These are phyloP conservation scores for Sesbania bispinosa DNA, from an alignment of 306 rosid species.

Conservation along the genomic window DNA sequence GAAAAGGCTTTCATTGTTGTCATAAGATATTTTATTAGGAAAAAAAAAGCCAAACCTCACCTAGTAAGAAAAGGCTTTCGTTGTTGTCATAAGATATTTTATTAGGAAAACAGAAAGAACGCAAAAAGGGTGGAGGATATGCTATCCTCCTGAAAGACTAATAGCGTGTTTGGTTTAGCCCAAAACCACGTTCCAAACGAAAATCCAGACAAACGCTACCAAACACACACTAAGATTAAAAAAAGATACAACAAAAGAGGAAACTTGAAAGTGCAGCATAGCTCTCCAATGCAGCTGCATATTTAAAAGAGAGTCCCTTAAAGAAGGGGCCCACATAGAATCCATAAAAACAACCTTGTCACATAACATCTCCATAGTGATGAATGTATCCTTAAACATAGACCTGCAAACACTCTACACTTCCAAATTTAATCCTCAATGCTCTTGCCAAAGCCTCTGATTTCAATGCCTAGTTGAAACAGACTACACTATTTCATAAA, in stretches of 20 bases:
- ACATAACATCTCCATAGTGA: neutral
- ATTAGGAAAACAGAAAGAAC: neutral
- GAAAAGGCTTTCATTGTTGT: too few species aligned
- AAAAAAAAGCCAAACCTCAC: neutral
- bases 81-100: too few species aligned
- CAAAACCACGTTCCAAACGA: too few species aligned
- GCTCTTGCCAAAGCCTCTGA: neutral
- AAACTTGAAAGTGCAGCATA: neutral
- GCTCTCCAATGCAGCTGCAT: neutral
- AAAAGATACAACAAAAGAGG: neutral
- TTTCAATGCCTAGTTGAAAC: constrained; percentile 4
- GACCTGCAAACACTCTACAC: neutral
- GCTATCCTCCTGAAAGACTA: neutral
- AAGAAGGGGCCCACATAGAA: too few species aligned
- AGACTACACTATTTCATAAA: neutral
- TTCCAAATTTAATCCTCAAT: neutral
- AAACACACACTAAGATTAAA: too few species aligned
- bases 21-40: too few species aligned
- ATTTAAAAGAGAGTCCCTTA: neutral
- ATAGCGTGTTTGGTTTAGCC: too few species aligned
- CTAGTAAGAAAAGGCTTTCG: too few species aligned
- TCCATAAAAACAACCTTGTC: too few species aligned
- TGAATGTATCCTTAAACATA: neutral
- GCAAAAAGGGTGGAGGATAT: too few species aligned
- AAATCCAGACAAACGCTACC: too few species aligned